Base-by-base conservation (phyloP, 1,284 basidiomycete genomes). In the Wallemia hederae region DNA sequence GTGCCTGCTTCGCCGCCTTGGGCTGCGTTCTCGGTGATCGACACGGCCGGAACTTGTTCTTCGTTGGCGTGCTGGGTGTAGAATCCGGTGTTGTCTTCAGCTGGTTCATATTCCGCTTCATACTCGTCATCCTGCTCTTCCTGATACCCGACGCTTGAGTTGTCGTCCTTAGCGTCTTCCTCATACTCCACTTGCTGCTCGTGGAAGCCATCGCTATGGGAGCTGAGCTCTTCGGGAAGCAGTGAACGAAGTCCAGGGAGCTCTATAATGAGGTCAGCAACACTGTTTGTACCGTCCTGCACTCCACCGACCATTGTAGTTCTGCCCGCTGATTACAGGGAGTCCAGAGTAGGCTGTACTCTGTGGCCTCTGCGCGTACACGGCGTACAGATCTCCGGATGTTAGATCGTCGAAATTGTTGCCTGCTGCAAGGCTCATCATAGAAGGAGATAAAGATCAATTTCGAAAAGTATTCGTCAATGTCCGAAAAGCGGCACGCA, bases 1-100 rank as follows among this genome's bases (percentile, higher is more conserved):
- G 85, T 69, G 33, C 65, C 65, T 3, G 65, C 67, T 15, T 55
- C 65, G 25, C 65, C 63, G 19, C 63, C 66, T 19, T 28, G n/a
- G 5, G 5, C 55, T 22, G 5, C 55, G 22, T 56, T 26, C 14
- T 15, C 14, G 31, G 31, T 7, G 31, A 33, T n/a, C n/a, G n/a
- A n/a, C n/a, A n/a, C n/a, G n/a, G n/a, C 31, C 7, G 31, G 9
- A 33, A 33, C 31, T 33, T 7, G 31, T 19, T 33, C 31, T 33
- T 33, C 31, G 19, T n/a, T n/a, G n/a, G 19, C 31, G 7, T 33
- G 31, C 7, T 33, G 31, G 31, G 9, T 33, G 31, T 33, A 33
- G 31, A 33, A 19, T 19, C 9, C 19, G 31, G 7, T 33, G 19
- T 31, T 31, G 29, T 49, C 39, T 3, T 49, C 39, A 5, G 3